Evolutionary conservation across 495 filamentous ascomycete genomes (phyloP), one percentile per base, ranked within the genome.

Genomic region (Aspergillus heteromorphus): DNA sequence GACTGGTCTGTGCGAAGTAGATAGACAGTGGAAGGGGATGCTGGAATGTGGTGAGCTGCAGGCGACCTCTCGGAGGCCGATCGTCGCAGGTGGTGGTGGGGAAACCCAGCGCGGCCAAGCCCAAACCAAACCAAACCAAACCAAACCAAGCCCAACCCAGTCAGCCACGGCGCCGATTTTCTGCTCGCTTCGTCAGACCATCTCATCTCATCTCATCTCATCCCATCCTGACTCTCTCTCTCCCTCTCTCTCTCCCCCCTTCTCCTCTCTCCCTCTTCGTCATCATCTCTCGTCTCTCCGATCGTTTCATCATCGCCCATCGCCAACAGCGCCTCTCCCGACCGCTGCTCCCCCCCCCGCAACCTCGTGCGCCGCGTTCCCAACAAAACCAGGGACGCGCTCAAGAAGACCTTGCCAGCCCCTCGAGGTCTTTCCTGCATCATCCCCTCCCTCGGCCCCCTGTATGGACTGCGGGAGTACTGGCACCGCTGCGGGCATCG

Each of bases 391-490:
- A 14, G 29, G 56, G 49, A 47, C 47, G 48, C 41, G 47, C 45
- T 27, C 40, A 4, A n/a, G n/a, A 40, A 55, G 56, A 54, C 53
- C 61, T 63, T 52, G 60, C 49, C 54, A 52, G 56, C 54, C 57
- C 27, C 31, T 54, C 36, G 53, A 59, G 41, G 49, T 56, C 53
- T 47, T 55, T 45, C 27, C 41, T n/a, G 29, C 43, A 29, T 47
- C 34, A 17, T 11, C 38, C 42, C 23, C 51, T 45, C 36, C 41
- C 38, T 45, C 31, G 23, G 13, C 59, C 66, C 57, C 66, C 72
- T 75, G 72, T 66, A 77, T 77, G 74, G 74, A 77, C 72, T 65
- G 65, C 63, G 69, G 65, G 70, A 73, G 61, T 59, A 60, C 67
- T 61, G 66, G 63, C 40, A 69, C 69, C 48, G 68, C 69, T 70